These are phyloP conservation scores for Aphanoascus verrucosus DNA, from an alignment of 2,329 filamentous ascomycete genomes.

Conservation along the genomic window DNA sequence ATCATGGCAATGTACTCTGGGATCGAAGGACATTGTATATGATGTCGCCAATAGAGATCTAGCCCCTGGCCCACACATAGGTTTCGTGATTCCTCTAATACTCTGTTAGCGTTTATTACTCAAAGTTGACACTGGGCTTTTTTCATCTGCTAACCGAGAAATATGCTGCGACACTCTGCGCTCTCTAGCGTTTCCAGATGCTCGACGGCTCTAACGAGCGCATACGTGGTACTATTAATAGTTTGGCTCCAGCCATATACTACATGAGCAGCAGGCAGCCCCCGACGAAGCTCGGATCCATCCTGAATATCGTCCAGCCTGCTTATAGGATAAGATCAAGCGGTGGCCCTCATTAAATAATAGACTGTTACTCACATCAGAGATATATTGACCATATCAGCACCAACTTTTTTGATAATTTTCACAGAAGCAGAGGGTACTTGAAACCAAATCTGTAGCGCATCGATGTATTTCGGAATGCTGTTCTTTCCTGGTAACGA, in stretches of 20 bases:
- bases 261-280: constrained; percentile 39
- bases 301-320: constrained; percentile 13
- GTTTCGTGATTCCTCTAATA: constrained; percentile 35
- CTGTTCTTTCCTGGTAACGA: constrained; percentile 7
- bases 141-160: constrained; percentile 32
- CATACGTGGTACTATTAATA: constrained; percentile 43
- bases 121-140: constrained; percentile 34
- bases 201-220: background rate
- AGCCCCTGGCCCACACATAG: constrained; percentile 40
- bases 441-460: constrained; percentile 3
- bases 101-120: constrained; percentile 10
- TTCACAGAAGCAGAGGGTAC: background rate
- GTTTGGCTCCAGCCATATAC: constrained; percentile 43
- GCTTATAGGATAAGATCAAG: background rate
- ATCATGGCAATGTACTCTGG: constrained; percentile 42
- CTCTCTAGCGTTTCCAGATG: background rate
- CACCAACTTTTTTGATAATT: background rate
- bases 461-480: constrained; percentile 8
- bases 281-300: constrained; percentile 31
- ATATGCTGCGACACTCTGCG: background rate
- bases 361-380: constrained; percentile 2
- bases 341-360: constrained; percentile 8
- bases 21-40: constrained; percentile 37
- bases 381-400: constrained; percentile 8
- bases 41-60: constrained; percentile 41